Percentiles rank a stretch among this genome's conserved stretches.
These are phyloP conservation scores for Phytophthora macrochlamydospora DNA, from an alignment of 352 stramenopile species.

Conservation along the genomic window DNA sequence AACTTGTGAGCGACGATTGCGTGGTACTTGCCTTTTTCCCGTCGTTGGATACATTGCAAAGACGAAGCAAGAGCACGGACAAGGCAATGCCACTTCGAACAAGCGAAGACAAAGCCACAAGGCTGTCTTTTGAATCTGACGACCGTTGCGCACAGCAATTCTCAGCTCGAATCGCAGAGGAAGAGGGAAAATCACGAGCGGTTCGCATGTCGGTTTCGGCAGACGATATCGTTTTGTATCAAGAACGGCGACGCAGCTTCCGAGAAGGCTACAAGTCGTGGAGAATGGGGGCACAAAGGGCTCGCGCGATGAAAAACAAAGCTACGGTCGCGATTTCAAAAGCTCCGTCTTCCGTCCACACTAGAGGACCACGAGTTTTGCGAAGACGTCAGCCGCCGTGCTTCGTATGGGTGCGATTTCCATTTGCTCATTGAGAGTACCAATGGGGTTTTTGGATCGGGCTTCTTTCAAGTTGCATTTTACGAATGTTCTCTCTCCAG, in stretches of 20 bases:
- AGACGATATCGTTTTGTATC: conserved; percentile 86
- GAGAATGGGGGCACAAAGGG: conserved; percentile 80
- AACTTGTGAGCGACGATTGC: conserved; percentile 72
- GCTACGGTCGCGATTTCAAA: conserved; percentile 47
- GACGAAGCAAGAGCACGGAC: conserved; percentile 38
- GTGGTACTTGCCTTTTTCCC: conserved; percentile 84
- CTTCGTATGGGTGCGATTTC: conserved; percentile 68
- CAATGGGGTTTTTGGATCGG: conserved; percentile 55
- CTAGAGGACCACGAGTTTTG: conserved; percentile 83
- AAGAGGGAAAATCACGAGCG: conserved; percentile 26
- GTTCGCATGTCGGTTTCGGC: conserved; percentile 76
- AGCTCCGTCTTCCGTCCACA: conserved; percentile 54
- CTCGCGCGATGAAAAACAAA: conserved; percentile 74
- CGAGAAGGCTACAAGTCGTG: conserved; percentile 87
- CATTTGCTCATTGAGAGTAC: conserved; percentile 76
- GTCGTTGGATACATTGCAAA: conserved; percentile 59
- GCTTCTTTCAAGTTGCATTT: conserved; percentile 88
- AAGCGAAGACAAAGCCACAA: conserved; percentile 3
- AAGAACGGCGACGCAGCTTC: conserved; percentile 79
- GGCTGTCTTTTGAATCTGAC: conserved; percentile 9
- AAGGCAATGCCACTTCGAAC: conserved; percentile 10
- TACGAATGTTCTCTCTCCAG: conserved; percentile 83
- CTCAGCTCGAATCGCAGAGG: conserved; percentile 28
- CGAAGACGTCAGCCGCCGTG: conserved; percentile 63
- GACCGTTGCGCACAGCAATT: conserved; percentile 29